Evolutionary conservation across 495 filamentous ascomycete species (phyloP).

Genomic region (Aspergillus sparsus): DNA sequence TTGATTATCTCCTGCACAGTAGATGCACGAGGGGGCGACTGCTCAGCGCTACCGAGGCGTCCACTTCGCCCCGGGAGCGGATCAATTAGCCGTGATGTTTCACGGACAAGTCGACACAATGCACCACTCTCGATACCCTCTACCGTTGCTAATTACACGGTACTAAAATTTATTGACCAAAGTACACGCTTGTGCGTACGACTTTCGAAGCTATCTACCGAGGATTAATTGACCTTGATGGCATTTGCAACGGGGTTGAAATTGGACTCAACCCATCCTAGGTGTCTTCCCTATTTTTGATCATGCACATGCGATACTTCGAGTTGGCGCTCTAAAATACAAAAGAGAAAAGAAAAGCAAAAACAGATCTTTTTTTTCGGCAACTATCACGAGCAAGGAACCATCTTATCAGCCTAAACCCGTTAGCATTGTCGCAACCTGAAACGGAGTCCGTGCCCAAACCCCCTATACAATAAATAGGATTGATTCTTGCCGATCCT

Average conservation of each 20-base stretch:
- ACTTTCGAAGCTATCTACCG: not conserved
- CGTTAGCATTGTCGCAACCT: not conserved
- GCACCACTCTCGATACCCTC: not conserved
- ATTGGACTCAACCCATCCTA: not conserved
- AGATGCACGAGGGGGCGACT: not conserved
- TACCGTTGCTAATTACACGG: constrained; percentile 1
- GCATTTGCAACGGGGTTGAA: too few species aligned
- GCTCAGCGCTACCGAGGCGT: not conserved
- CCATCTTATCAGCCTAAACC: not conserved
- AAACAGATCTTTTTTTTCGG: too few species aligned
- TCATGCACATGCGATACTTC: not conserved
- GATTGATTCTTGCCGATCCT: not conserved
- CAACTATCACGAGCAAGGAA: not conserved
- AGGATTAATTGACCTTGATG: not conserved
- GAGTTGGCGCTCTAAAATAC: not conserved
- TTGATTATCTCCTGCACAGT: not conserved
- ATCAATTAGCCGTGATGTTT: not conserved
- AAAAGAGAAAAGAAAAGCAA: too few species aligned
- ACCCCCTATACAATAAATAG: too few species aligned
- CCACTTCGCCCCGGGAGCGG: not conserved
- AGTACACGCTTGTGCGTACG: too few species aligned
- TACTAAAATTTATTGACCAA: not conserved
- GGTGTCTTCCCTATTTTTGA: not conserved
- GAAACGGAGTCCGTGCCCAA: not conserved
- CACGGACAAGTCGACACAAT: not conserved